Conservation (phyloP, 2,329 filamentous ascomycete species). For the Colletotrichum sp. region DNA sequence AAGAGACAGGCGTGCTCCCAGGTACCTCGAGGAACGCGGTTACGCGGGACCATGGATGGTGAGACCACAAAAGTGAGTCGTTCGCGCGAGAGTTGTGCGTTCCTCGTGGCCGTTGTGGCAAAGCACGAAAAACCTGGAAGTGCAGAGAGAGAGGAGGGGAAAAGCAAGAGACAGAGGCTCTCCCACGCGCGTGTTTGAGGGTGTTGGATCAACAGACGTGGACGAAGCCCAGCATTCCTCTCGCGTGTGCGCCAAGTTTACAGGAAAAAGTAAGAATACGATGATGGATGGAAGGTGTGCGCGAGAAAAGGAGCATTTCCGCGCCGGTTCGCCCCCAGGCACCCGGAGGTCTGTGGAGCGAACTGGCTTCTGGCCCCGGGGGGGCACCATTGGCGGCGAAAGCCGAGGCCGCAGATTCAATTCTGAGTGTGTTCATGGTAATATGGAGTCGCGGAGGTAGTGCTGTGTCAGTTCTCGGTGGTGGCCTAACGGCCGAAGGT, state of each 20-base stretch:
- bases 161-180: not conserved
- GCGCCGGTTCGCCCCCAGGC: not conserved
- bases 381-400: not conserved
- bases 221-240: not conserved
- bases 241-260: not conserved
- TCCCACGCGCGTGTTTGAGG: slow-evolving; percentile 1
- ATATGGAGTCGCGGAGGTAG: not conserved
- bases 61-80: not conserved
- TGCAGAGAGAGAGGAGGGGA: not conserved
- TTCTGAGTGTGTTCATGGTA: not conserved
- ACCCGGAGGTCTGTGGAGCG: not conserved
- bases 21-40: slow-evolving; percentile 9
- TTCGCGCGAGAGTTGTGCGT: slow-evolving; percentile 13
- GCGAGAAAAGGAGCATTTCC: not conserved
- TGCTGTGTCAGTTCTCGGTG: not conserved
- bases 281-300: not conserved
- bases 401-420: not conserved
- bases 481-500: slow-evolving; percentile 7
- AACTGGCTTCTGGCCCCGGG: not conserved
- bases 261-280: not conserved
- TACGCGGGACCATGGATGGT: slow-evolving; percentile 1
- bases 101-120: slow-evolving; percentile 13
- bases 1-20: not conserved
- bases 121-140: not conserved
- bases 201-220: not conserved